Evolutionary conservation across 2,329 filamentous ascomycete species (phyloP).

Genomic region (Acrocalymma vagum): DNA sequence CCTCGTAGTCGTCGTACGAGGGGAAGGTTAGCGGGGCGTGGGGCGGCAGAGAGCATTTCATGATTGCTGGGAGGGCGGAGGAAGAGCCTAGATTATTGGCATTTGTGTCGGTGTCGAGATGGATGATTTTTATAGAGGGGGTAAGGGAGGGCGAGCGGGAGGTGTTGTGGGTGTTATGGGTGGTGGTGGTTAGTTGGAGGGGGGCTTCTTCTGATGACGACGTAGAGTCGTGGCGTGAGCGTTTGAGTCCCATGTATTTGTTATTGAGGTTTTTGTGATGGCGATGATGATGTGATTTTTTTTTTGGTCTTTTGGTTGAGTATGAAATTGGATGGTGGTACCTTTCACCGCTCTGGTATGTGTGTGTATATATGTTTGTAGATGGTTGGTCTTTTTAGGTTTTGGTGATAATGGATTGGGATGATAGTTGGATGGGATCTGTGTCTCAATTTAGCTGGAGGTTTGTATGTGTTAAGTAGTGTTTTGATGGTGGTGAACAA

Average conservation of each 20-base stretch:
- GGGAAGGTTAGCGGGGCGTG: constrained; percentile 77
- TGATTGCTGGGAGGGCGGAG: constrained; percentile 56
- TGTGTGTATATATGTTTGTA: too few relatives aligned
- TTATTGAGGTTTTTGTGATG: constrained; percentile 15
- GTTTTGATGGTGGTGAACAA: too few relatives aligned
- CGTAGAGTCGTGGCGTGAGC: constrained; percentile 62
- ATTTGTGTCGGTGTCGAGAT: constrained; percentile 65
- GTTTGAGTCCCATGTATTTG: constrained; percentile 64
- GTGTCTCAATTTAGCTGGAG: too few relatives aligned
- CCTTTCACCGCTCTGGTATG: constrained; percentile 26
- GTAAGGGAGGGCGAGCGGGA: constrained; percentile 38
- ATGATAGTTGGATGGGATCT: too few relatives aligned
- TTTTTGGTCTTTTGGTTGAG: too few relatives aligned
- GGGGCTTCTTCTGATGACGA: constrained; percentile 53
- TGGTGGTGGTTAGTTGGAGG: too few relatives aligned
- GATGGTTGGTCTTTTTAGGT: too few relatives aligned
- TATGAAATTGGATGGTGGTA: constrained; percentile 30
- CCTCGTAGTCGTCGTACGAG: constrained; percentile 82
- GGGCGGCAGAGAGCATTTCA: constrained; percentile 84
- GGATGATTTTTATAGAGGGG: constrained; percentile 54
- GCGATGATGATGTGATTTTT: constrained; percentile 16
- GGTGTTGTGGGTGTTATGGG: constrained; percentile 33
- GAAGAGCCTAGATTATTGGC: constrained; percentile 31
- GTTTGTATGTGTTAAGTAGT: too few relatives aligned
- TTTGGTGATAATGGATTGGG: too few relatives aligned